Conservation (phyloP, 148 eudicot genomes). For the Suaeda aralocaspica region DNA sequence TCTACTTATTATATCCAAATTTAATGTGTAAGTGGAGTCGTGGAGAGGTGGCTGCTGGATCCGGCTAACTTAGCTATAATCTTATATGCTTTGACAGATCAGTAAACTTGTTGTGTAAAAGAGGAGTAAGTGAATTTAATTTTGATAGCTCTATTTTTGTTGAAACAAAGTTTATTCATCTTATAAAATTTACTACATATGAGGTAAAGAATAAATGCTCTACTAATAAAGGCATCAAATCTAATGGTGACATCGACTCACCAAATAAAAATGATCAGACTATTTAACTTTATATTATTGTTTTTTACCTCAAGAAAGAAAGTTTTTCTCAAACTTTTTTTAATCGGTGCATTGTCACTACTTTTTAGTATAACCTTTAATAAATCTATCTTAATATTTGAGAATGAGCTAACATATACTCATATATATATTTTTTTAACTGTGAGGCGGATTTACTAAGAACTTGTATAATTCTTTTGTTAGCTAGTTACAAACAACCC, state of each 20-base stretch:
- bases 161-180: slow-evolving; percentile 8
- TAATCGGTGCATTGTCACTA: no score
- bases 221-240: slow-evolving; percentile 9
- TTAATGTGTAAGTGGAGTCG: slow-evolving; percentile 12
- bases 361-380: no score
- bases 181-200: background rate
- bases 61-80: slow-evolving; percentile 22
- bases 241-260: slow-evolving; percentile 3
- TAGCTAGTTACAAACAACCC: no score
- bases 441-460: no score
- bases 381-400: no score
- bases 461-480: no score
- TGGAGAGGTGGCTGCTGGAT: slow-evolving; percentile 13
- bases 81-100: slow-evolving; percentile 26
- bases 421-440: no score
- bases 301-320: no score
- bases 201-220: slow-evolving; percentile 17
- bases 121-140: slow-evolving; percentile 5
- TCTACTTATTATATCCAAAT: no score
- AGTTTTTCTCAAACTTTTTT: no score
- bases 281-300: background rate
- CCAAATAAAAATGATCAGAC: no score
- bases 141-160: slow-evolving; percentile 13
- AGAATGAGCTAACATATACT: no score
- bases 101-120: slow-evolving; percentile 16